Evolutionary conservation across 331 rosid genomes (phyloP), one percentile per base, ranked within the genome.

Genomic region (Saraca asoca): DNA sequence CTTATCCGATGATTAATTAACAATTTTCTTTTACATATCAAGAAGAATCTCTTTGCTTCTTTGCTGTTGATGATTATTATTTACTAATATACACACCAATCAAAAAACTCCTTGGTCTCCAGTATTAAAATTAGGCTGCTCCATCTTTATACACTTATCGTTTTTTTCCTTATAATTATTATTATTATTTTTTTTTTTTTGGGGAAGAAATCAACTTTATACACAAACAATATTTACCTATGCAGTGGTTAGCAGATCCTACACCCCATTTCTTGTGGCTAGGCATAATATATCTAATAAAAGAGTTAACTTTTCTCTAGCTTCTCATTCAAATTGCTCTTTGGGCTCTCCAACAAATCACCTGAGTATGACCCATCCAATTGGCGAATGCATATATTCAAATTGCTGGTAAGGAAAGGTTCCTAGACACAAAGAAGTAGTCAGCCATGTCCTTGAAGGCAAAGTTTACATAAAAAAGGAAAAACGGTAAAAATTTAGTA

Each of bases 311-410:
- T 24, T 81, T 69, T 44, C 68, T 82, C 95, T 29, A 73, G 64
- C 51, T 72, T 83, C 74, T 84, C 95, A 48, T 86, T 84, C 77
- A 19, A 87, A 77, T 76, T 58, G 60, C 87, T 92, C 83, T 80
- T 90, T 4, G 97, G 97, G 82, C 97, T 94, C 82, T 94, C 99
- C 82, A 90, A 79, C 62, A 90, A 70, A 74, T 88, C 99, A 6
- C 91, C 85, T 5, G 73, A 65, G 77, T 90, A 88, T 18, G 97
- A 83, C 24, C 99, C 99, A 83, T 94, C 99, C 3, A 89, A 97
- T 73, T 90, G 97, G 8, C 99, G 97, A 68, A 94, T 86, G 79
- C 92, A 88, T 71, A 94, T 85, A 71, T 94, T 94, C 88, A 94
- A 73, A 65, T 94, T 94, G 85, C 96, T 86, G 35, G 96, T 86